Conservation (phyloP, 306 rosid species). For the Citrullus colocynthis region DNA sequence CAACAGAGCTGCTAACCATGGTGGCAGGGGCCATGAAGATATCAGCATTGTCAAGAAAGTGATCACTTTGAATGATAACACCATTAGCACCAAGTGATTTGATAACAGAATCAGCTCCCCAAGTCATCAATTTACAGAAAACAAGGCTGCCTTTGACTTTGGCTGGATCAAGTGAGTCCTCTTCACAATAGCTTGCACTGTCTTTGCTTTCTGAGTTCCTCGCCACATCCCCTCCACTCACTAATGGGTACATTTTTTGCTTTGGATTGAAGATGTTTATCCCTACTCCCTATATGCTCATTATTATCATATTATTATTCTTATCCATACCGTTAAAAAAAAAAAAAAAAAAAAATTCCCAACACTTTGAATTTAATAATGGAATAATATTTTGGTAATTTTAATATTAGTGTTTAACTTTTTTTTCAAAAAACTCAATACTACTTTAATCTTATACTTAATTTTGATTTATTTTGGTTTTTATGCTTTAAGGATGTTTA, state of each 20-base stretch:
- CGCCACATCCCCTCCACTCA: constrained; percentile 55
- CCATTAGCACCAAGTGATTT: constrained; percentile 64
- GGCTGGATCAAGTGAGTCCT: constrained; percentile 38
- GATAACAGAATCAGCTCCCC: constrained; percentile 63
- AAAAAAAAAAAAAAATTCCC: no score
- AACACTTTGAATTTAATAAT: no score
- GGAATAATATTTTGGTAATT: no score
- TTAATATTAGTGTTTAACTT: no score
- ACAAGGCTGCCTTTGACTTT: constrained; percentile 61
- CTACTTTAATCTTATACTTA: no score
- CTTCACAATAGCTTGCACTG: constrained; percentile 25
- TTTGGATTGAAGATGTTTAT: constrained; percentile 42
- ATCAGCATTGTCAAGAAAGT: constrained; percentile 36
- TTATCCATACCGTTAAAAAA: no score
- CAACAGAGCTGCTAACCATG: constrained; percentile 33
- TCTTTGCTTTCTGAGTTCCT: constrained; percentile 26
- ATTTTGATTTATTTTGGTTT: no score
- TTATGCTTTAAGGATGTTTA: no score
- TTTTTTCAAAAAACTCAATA: no score
- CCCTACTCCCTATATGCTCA: constrained; percentile 31
- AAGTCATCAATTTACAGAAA: constrained; percentile 23
- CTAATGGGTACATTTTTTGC: constrained; percentile 41
- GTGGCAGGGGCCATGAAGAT: constrained; percentile 74
- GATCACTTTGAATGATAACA: constrained; percentile 31
- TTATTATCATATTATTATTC: no score